A percentile compares a stretch with the other conserved stretches of the same genome.
phyloP scores from a whole-genome alignment of 768 basidiomycete species.

The Hypholoma fasciculare region DNA sequence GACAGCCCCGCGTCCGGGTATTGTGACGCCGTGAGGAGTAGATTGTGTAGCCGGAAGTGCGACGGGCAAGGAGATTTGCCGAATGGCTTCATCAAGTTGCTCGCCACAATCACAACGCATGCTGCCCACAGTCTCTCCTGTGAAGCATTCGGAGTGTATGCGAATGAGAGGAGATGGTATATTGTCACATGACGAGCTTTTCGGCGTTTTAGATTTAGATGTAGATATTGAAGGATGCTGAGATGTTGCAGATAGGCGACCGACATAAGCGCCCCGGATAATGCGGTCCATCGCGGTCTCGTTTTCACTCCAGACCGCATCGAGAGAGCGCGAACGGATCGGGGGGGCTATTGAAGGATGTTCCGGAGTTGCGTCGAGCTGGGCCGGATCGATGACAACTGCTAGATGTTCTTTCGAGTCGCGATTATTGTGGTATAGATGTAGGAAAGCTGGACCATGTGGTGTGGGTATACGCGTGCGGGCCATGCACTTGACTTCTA shows the following conservation, averaged over 20 bases:
- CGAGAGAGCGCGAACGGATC: conserved; percentile 81
- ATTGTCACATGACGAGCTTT: conserved; percentile 20
- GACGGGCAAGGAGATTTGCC: conserved; percentile 78
- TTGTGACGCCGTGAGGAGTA: conserved; percentile 31
- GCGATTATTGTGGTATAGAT: conserved; percentile 91
- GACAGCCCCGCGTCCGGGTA: conserved; percentile 89
- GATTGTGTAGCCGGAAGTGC: conserved; percentile 37
- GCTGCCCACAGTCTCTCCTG: conserved; percentile 95
- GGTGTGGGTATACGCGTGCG: conserved; percentile 97
- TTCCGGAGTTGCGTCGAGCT: conserved; percentile 54
- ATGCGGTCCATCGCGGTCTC: conserved; percentile 96
- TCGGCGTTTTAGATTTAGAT: conserved; percentile 16
- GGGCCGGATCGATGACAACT: conserved; percentile 89
- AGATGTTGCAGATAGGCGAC: conserved; percentile 65
- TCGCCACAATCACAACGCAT: conserved; percentile 99
- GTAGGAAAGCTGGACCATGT: conserved; percentile 90
- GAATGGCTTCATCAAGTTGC: conserved; percentile 96
- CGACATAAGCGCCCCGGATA: conserved; percentile 90
- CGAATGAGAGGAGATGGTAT: conserved; percentile 83
- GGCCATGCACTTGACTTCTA: conserved; percentile 92
- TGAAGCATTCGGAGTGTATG: conserved; percentile 98
- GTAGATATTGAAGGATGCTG: conserved; percentile 43
- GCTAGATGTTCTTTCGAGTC: conserved; percentile 97
- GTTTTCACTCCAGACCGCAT: conserved; percentile 76
- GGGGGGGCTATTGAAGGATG: conserved; percentile 41